Percentiles rank a stretch among this genome's conserved stretches.
Conservation (phyloP, 768 basidiomycete genomes). For the Amanita subjunquillea region DNA sequence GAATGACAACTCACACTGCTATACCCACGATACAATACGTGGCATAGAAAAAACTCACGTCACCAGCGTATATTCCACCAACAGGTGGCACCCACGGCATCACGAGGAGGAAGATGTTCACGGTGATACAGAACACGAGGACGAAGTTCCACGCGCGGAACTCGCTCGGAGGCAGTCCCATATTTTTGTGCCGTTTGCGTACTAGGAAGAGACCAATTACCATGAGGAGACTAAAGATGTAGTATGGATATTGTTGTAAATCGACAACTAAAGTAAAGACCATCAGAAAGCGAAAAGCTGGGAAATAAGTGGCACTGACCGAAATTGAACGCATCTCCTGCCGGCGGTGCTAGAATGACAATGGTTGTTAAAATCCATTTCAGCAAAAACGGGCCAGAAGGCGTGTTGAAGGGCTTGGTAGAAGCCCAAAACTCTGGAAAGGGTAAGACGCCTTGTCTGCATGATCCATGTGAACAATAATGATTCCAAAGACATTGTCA, state of each 20-base stretch:
- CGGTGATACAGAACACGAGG: slow-evolving; percentile 21
- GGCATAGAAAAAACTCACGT: slow-evolving; percentile 32
- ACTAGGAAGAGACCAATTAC: slow-evolving; percentile 24
- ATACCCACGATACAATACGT: slow-evolving; percentile 30
- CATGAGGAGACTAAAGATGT: slow-evolving; percentile 24
- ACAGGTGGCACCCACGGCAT: slow-evolving; percentile 31
- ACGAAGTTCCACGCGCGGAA: slow-evolving; percentile 28
- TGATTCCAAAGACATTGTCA: neutral
- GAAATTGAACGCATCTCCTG: slow-evolving; percentile 34
- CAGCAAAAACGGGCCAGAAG: slow-evolving; percentile 32
- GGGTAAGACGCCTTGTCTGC: slow-evolving; percentile 40
- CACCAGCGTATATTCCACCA: slow-evolving; percentile 26
- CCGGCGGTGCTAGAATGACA: slow-evolving; percentile 36
- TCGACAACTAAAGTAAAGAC: slow-evolving; percentile 20
- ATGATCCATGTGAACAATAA: neutral
- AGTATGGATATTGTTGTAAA: slow-evolving; percentile 28
- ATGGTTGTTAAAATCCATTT: slow-evolving; percentile 36
- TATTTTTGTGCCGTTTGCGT: slow-evolving; percentile 19
- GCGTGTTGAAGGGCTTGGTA: slow-evolving; percentile 41
- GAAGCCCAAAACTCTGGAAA: slow-evolving; percentile 40
- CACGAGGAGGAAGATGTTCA: slow-evolving; percentile 29
- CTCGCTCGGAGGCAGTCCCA: slow-evolving; percentile 22
- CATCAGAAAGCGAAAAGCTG: slow-evolving; percentile 1
- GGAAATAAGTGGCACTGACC: slow-evolving; percentile 15
- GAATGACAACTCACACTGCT: slow-evolving; percentile 18